A percentile compares a stretch with the other conserved stretches of the same genome.
These are phyloP conservation scores for Trichocomaceae sp. DNA, from an alignment of 2,329 filamentous ascomycete species.

Conservation along the genomic window DNA sequence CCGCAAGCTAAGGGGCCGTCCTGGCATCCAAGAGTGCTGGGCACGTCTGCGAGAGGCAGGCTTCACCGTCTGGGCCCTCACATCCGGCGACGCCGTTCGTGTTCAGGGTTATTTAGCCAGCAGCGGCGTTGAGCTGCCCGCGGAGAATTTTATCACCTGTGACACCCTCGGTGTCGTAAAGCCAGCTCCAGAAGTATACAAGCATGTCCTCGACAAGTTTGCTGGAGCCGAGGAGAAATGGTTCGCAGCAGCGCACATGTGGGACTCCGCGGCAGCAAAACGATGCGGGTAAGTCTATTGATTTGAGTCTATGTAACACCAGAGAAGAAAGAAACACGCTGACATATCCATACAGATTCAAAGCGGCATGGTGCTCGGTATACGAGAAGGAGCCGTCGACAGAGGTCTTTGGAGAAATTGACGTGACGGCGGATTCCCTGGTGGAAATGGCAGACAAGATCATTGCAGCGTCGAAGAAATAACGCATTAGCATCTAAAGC, in stretches of 20 bases:
- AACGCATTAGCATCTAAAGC: neutral
- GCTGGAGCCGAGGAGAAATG: slow-evolving; percentile 38
- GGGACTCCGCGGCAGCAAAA: slow-evolving; percentile 51
- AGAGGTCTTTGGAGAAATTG: slow-evolving; percentile 49
- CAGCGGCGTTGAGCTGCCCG: slow-evolving; percentile 45
- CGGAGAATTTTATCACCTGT: slow-evolving; percentile 48
- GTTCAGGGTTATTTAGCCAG: slow-evolving; percentile 49
- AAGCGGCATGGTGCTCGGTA: slow-evolving; percentile 48
- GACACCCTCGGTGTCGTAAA: slow-evolving; percentile 46
- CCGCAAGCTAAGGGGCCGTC: slow-evolving; percentile 25
- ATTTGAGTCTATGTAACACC: neutral
- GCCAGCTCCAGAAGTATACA: slow-evolving; percentile 45
- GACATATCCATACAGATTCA: slow-evolving; percentile 27
- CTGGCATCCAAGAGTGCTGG: slow-evolving; percentile 33
- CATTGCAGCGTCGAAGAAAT: neutral
- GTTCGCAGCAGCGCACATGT: slow-evolving; percentile 56
- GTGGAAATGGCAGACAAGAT: slow-evolving; percentile 42
- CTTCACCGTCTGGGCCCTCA: slow-evolving; percentile 51
- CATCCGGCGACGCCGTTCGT: slow-evolving; percentile 45
- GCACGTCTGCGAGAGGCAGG: slow-evolving; percentile 39
- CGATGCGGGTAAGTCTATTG: slow-evolving; percentile 31
- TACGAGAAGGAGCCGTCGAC: slow-evolving; percentile 47
- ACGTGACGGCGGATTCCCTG: slow-evolving; percentile 45
- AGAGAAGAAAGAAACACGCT: neutral
- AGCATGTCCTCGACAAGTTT: slow-evolving; percentile 38